Base-by-base conservation (phyloP, 2,329 filamentous ascomycete species). In the Fusarium annulatum region DNA sequence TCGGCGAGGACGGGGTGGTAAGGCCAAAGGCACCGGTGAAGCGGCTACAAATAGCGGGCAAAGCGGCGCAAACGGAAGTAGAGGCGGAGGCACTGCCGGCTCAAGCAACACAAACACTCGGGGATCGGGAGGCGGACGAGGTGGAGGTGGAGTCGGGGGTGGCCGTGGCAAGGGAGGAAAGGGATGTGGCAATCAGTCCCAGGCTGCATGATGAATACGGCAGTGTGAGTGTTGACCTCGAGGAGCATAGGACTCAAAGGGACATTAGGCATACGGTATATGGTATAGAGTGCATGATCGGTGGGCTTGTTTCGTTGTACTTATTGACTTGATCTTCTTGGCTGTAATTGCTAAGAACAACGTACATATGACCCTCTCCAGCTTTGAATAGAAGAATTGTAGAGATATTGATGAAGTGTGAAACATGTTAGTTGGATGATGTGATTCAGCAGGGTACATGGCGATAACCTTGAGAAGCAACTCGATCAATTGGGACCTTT, bases 1-100 rank as follows among this genome's bases (percentile, higher is more conserved):
- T 34, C 77, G 79, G 33, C 80, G 81, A 58, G 77, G 78, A 23
- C 76, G 80, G 66, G 78, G 79, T 48, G 80, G 80, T 43, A 81
- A 80, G 67, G 55, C 62, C 36, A 80, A 78, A 57, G 72, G 60
- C 23, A 61, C 63, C 36, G 70, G 71, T 51, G 77, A 75, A 66
- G 65, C 64, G 42, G 61, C 53, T 46, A 67, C 61, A 39, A 74
- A 72, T 30, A 68, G 61, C 45, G 70, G 69, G 52, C 76, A 76
- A 49, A 58, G 56, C 68, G 65, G 56, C 43, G 62, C 56, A 38
- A 53, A 55, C 28, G 73, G 53, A 68, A 55, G 61, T 15, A 61
- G 46, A 52, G 49, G 52, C n/a, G 67, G 73, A 69, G 65, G 63
- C 39, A 48, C 59, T 41, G 33, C 66, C 41, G 62, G 61, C 46